Base-by-base conservation (phyloP, 768 basidiomycete genomes). In the Hypholoma sublateritium region DNA sequence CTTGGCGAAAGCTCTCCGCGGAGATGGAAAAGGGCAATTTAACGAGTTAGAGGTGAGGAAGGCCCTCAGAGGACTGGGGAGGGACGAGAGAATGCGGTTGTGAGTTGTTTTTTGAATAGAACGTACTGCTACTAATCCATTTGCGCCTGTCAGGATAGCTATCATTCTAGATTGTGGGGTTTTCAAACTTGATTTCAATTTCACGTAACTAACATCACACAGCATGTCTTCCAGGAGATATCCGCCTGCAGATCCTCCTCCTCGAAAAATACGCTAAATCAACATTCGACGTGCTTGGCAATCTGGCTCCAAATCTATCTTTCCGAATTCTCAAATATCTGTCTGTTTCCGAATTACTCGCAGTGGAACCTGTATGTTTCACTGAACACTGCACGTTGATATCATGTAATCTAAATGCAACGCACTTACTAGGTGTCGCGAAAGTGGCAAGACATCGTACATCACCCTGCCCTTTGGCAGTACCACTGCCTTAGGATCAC, bases 181-280 rank as follows among this genome's bases (percentile, higher is more conserved):
- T 45, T 32, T 56, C 52, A 16, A 17, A 7, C 16, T 34, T 28
- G 6, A 13, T 48, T 57, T 48, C n/a, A n/a, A n/a, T n/a, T n/a
- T n/a, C n/a, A n/a, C n/a, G n/a, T n/a, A n/a, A n/a, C n/a, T n/a
- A n/a, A n/a, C n/a, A n/a, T n/a, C n/a, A n/a, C n/a, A 24, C 59
- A 89, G 89, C 88, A 11, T 85, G 88, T 70, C 77, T 91, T 60
- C 93, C 93, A 0, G 91, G 91, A 32, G 93, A 95, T 63, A 90
- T 95, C 32, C 84, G 83, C 11, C 77, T 91, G 5, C 93, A 94
- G 68, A 92, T 95, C 43, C 79, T 89, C 1, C 82, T 92, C 2
- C 81, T 96, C 16, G 84, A 94, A 70, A 92, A 93, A 69, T 95
- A 96, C 62, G 81, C 83, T 35, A 84, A 80, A 62, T 89, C 89